Conservation (phyloP, 2,329 filamentous ascomycete genomes). For the Aspergillus fijiensis region DNA sequence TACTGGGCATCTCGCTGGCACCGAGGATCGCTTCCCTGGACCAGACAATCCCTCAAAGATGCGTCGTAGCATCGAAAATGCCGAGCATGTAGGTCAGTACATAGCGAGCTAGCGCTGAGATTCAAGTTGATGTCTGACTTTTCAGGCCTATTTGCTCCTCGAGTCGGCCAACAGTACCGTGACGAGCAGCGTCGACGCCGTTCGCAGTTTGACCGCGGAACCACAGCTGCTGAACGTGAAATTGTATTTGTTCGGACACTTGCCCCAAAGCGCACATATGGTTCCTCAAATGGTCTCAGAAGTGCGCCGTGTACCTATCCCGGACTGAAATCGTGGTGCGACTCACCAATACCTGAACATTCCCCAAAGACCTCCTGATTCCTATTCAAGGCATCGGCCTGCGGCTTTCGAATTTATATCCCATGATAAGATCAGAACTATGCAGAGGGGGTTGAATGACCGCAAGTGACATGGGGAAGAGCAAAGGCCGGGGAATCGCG, state of each 20-base stretch:
- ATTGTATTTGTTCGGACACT: constrained; percentile 42
- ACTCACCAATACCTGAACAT: constrained; percentile 15
- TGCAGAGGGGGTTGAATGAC: too few species aligned
- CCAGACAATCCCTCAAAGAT: constrained; percentile 86
- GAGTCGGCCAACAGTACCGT: constrained; percentile 69
- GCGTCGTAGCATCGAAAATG: constrained; percentile 82
- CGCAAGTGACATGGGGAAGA: background rate
- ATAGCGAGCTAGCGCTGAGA: background rate
- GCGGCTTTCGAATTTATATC: background rate
- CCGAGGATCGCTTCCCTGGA: constrained; percentile 72
- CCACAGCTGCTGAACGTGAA: constrained; percentile 67
- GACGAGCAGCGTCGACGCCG: constrained; percentile 74
- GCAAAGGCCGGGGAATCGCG: background rate
- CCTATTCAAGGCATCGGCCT: background rate
- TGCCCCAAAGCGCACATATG: constrained; percentile 19
- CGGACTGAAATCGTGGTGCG: constrained; percentile 26
- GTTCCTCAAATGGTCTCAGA: constrained; percentile 20
- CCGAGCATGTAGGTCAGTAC: constrained; percentile 72
- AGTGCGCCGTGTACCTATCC: constrained; percentile 29
- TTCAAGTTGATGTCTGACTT: background rate
- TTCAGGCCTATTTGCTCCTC: constrained; percentile 70
- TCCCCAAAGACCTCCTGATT: constrained; percentile 22
- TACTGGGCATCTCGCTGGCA: constrained; percentile 57
- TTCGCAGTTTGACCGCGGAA: constrained; percentile 80
- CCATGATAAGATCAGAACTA: background rate